These are phyloP conservation scores for Amylocystis lapponica DNA, from an alignment of 768 basidiomycete species.

Conservation along the genomic window DNA sequence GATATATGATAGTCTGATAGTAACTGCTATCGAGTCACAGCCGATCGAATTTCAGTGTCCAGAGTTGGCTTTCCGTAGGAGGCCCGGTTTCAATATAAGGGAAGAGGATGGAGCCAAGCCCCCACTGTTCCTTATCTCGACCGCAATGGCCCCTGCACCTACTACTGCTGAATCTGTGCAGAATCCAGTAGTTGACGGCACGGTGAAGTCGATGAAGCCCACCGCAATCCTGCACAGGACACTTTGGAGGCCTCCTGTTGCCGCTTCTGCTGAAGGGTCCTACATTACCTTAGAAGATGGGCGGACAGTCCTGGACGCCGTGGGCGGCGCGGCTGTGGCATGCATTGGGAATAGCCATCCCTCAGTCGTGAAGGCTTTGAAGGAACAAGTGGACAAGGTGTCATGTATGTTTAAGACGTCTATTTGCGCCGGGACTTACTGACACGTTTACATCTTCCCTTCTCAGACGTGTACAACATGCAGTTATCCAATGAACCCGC, in stretches of 20 bases:
- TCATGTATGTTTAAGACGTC: slow-evolving; percentile 62
- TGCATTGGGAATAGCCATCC: slow-evolving; percentile 75
- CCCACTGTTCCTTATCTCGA: too few relatives aligned
- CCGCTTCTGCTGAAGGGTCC: slow-evolving; percentile 57
- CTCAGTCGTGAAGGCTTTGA: slow-evolving; percentile 64
- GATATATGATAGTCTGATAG: too few relatives aligned
- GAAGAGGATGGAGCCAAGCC: too few relatives aligned
- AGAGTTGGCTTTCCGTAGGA: too few relatives aligned
- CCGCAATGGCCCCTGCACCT: slow-evolving; percentile 3
- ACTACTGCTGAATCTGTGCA: not conserved
- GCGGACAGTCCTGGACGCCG: slow-evolving; percentile 63
- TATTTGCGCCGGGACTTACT: not conserved
- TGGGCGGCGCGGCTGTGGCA: slow-evolving; percentile 82
- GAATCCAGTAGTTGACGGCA: too few relatives aligned
- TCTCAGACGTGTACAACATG: slow-evolving; percentile 79
- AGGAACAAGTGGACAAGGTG: slow-evolving; percentile 74
- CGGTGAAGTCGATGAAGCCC: slow-evolving; percentile 8
- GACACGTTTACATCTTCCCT: not conserved
- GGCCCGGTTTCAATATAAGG: too few relatives aligned
- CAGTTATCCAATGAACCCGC: slow-evolving; percentile 79
- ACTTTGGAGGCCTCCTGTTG: slow-evolving; percentile 70
- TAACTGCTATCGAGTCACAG: too few relatives aligned
- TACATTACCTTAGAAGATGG: slow-evolving; percentile 73
- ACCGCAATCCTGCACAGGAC: slow-evolving; percentile 40
- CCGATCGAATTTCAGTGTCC: too few relatives aligned